Base-by-base conservation (phyloP, 495 filamentous ascomycete species). In the Trichoderma reesei region DNA sequence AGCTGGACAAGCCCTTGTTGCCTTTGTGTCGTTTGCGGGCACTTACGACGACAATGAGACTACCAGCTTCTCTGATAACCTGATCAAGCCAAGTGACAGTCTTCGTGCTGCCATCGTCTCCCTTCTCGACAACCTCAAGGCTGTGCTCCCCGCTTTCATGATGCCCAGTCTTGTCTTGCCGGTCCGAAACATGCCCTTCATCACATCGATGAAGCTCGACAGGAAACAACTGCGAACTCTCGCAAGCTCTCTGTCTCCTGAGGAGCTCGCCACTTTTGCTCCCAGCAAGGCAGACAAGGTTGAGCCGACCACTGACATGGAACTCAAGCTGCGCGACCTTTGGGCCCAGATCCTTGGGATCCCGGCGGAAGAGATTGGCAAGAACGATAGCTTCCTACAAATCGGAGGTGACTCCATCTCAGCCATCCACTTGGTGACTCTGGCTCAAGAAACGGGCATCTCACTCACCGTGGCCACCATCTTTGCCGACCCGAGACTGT, bases 121-220 rank as follows among this genome's bases (percentile, higher is more conserved):
- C 1, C 26, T 26, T 26, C 34, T 11, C 7, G 51, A 10, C 20
- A 56, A 56, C 10, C 16, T 56, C 26, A 56, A 26, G 26, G 8
- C 5, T 16, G 51, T 33, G 33, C 34, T 56, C 3, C 51, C 51
- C 95, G 59, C 95, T 90, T 0, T 91, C 95, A 73, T 56, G 51
- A 31, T 56, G 26, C 51, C 20, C 33, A 13, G 26, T 4, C 34
- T 14, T 34, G 10, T 56, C 14, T 14, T 56, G 90, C 90, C 95
- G 67, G 88, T 85, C 66, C 80, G 85, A 59, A 88, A 92, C 71
- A 89, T 93, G 67, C 78, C 95, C 9, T 68, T 33, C 10, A 56
- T 33, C 8, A 33, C 26, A 6, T 38, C 68, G 69, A 31, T 70
- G 70, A 18, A 61, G 9, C 59, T 61, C 6, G 59, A 61, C 59